phyloP scores from a whole-genome alignment of 73 alveolate species.

The Paraurostyla sp. region DNA sequence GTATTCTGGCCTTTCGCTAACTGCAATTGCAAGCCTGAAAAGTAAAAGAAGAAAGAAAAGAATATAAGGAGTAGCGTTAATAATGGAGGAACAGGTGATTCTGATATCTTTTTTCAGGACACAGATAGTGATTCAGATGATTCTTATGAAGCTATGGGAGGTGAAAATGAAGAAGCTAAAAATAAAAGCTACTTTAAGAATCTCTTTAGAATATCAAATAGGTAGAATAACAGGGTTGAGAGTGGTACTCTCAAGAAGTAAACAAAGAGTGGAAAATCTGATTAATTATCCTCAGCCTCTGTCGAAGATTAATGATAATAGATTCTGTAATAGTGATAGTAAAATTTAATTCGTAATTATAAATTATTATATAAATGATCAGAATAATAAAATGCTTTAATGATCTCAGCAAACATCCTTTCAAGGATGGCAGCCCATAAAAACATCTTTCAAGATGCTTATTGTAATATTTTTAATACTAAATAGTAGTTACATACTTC shows the following conservation, averaged over 20 bases:
- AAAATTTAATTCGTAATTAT: not conserved
- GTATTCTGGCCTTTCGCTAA: not conserved
- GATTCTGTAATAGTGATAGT: not conserved
- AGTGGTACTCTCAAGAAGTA: too few relatives aligned
- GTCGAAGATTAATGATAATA: not conserved
- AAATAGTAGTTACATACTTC: not conserved
- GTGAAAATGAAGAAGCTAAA: not conserved
- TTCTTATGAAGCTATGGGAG: not conserved
- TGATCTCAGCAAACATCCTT: constrained; percentile 6
- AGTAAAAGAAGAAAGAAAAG: not conserved
- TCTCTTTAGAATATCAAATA: too few relatives aligned
- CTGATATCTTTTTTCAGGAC: not conserved
- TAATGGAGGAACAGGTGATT: not conserved
- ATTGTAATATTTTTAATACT: not conserved
- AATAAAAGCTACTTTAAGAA: too few relatives aligned
- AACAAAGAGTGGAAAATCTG: too few relatives aligned
- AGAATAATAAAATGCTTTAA: constrained; percentile 19
- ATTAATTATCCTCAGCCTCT: too few relatives aligned
- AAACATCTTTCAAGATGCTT: not conserved
- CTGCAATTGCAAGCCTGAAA: not conserved
- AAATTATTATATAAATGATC: not conserved
- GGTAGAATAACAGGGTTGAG: too few relatives aligned
- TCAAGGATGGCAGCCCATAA: not conserved
- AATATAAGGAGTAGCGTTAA: not conserved
- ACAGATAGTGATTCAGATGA: not conserved